phyloP scores from a whole-genome alignment of 2,329 filamentous ascomycete species.

The Aspergillus terreus region DNA sequence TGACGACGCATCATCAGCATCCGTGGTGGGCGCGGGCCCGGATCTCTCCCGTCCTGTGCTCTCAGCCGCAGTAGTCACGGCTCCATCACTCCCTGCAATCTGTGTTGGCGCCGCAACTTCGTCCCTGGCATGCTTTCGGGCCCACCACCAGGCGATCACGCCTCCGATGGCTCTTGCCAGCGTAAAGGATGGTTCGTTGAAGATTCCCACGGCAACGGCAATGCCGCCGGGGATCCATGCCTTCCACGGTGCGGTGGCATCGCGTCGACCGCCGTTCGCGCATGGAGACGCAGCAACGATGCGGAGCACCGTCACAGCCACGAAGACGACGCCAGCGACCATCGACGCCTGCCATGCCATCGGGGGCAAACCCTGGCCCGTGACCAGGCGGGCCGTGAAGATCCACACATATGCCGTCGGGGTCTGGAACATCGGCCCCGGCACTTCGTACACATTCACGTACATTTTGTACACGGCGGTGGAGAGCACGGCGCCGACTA shows the following conservation, averaged over 20 bases:
- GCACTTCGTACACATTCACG: slow-evolving; percentile 82
- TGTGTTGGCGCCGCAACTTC: background rate
- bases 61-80: background rate
- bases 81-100: background rate
- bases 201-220: slow-evolving; percentile 95
- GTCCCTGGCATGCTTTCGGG: slow-evolving; percentile 38
- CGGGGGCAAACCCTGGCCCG: slow-evolving; percentile 77
- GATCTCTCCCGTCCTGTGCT: slow-evolving; percentile 4
- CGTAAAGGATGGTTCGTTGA: slow-evolving; percentile 95
- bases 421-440: slow-evolving; percentile 85
- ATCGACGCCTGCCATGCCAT: slow-evolving; percentile 79
- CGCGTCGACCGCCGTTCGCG: slow-evolving; percentile 28
- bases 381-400: slow-evolving; percentile 90
- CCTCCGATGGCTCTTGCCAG: slow-evolving; percentile 83
- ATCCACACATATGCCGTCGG: slow-evolving; percentile 97
- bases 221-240: slow-evolving; percentile 84
- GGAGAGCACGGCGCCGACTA: slow-evolving; percentile 78
- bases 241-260: slow-evolving; percentile 57
- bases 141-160: slow-evolving; percentile 74
- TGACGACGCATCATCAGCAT: slow-evolving; percentile 43
- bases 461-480: slow-evolving; percentile 88
- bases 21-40: slow-evolving; percentile 42
- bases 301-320: slow-evolving; percentile 65
- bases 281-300: slow-evolving; percentile 49
- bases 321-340: slow-evolving; percentile 71